phyloP scores from a whole-genome alignment of 768 basidiomycete species.

The Lactifluus rugatus region DNA sequence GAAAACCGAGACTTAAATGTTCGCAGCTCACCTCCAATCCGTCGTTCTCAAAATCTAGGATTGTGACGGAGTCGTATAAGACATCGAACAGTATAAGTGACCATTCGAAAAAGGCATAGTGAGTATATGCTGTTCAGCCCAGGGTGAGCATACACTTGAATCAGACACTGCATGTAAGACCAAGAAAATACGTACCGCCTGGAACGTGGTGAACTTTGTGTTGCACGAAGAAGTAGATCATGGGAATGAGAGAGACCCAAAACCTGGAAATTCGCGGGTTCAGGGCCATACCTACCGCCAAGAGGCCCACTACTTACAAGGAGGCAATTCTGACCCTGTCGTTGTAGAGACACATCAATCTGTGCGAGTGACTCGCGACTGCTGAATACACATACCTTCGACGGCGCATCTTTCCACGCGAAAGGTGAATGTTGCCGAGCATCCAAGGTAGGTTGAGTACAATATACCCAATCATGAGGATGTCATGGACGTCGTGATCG shows the following conservation, averaged over 20 bases:
- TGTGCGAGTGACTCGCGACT: background rate
- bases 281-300: background rate
- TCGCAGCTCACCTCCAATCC: conserved; percentile 38
- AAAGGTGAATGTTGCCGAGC: conserved; percentile 47
- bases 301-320: conserved; percentile 30
- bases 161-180: background rate
- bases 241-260: conserved; percentile 56
- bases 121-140: conserved; percentile 61
- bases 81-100: conserved; percentile 65
- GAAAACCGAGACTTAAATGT: background rate
- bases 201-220: conserved; percentile 75
- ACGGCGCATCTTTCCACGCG: conserved; percentile 43
- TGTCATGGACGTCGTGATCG: conserved; percentile 74
- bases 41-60: conserved; percentile 46
- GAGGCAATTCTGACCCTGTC: conserved; percentile 44
- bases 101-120: conserved; percentile 87
- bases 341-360: background rate
- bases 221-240: conserved; percentile 78
- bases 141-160: background rate
- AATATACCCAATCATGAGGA: conserved; percentile 84
- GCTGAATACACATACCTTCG: conserved; percentile 37
- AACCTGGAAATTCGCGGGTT: conserved; percentile 40
- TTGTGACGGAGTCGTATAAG: conserved; percentile 58
- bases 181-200: conserved; percentile 45
- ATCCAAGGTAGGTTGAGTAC: conserved; percentile 85